Percentiles rank a stretch among this genome's conserved stretches.
Evolutionary conservation across 2,329 filamentous ascomycete species (phyloP).

Genomic region (Fragosphaeria purpurea): DNA sequence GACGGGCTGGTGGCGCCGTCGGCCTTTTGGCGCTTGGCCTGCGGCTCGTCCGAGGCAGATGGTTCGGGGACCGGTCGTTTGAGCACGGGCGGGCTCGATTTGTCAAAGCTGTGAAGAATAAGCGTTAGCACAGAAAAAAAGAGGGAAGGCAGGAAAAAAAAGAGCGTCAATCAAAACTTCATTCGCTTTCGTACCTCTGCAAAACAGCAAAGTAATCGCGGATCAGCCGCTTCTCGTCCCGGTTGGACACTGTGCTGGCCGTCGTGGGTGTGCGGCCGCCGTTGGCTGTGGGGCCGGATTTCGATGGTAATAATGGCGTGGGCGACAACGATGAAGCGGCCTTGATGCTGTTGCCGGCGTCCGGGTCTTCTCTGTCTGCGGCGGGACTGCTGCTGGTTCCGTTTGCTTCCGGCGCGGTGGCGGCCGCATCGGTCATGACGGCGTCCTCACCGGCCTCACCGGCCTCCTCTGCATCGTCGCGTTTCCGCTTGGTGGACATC

Average conservation of each 20-base stretch:
- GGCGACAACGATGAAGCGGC: background rate
- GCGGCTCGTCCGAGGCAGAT: slow-evolving; percentile 38
- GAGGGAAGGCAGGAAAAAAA: slow-evolving; percentile 4
- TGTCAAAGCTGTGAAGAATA: slow-evolving; percentile 38
- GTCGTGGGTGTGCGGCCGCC: slow-evolving; percentile 16
- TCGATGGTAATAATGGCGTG: background rate
- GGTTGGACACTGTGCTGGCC: slow-evolving; percentile 11
- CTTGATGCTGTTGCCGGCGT: background rate
- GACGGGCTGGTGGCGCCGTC: slow-evolving; percentile 29
- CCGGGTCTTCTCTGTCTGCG: background rate
- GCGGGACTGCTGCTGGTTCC: background rate
- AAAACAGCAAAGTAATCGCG: slow-evolving; percentile 33
- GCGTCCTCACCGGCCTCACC: slow-evolving; percentile 8
- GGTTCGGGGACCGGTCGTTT: slow-evolving; percentile 40
- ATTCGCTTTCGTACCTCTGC: slow-evolving; percentile 26
- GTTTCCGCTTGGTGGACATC: slow-evolving; percentile 43
- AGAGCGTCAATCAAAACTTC: background rate
- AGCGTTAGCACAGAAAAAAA: slow-evolving; percentile 9
- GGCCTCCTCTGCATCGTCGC: slow-evolving; percentile 37
- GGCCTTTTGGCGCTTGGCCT: slow-evolving; percentile 51
- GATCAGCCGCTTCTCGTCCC: slow-evolving; percentile 27
- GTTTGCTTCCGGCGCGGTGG: background rate
- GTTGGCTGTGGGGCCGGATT: slow-evolving; percentile 4
- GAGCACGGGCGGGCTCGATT: slow-evolving; percentile 39
- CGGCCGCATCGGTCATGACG: background rate